Evolutionary conservation across 2,329 filamentous ascomycete species (phyloP), one percentile per base, ranked within the genome.

Genomic region (Aspergillus terreus): DNA sequence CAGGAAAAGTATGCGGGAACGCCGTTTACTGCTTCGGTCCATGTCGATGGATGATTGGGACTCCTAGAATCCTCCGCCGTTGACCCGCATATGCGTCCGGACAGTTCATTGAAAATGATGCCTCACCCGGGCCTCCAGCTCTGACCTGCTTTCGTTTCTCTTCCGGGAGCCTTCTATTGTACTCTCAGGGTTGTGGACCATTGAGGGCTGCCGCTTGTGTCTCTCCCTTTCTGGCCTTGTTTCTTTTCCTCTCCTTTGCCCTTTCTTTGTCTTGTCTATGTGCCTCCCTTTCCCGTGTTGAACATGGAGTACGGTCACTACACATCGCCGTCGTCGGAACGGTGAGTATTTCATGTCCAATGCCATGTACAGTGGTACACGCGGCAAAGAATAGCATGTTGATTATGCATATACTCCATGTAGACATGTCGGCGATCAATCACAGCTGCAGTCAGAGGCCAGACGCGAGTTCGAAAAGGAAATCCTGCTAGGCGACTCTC

Each of bases 31-130:
- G 27, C 46, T 52, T 17, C 15, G 32, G 17, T 40, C 27, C 35
- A 38, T 38, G 45, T 46, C 52, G 49, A 52, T 51, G 49, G 49
- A 47, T 30, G 27, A 30, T 30, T 30, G 27, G 49, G 23, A 53
- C 27, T 14, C 35, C 25, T 27, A 38, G 43, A 52, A 46, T 50
- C 51, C 6, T 30, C 27, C 49, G 51, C 55, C 50, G 50, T 48
- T 35, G 46, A 52, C 57, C 53, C 52, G 58, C 56, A 56, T 54
- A 59, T 59, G 51, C 50, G 49, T 47, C 43, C 46, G 50, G 23
- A 49, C 53, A 51, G 53, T 45, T 57, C 51, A 59, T 62, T 63
- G 55, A 60, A 63, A 61, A 58, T 59, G 59, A 62, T 50, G 58
- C 55, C 58, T 60, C 56, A 59, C 54, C 59, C 58, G 40, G 44